phyloP scores from a whole-genome alignment of 192 early-diverging fungal species.

The Backusella tuberculispora region DNA sequence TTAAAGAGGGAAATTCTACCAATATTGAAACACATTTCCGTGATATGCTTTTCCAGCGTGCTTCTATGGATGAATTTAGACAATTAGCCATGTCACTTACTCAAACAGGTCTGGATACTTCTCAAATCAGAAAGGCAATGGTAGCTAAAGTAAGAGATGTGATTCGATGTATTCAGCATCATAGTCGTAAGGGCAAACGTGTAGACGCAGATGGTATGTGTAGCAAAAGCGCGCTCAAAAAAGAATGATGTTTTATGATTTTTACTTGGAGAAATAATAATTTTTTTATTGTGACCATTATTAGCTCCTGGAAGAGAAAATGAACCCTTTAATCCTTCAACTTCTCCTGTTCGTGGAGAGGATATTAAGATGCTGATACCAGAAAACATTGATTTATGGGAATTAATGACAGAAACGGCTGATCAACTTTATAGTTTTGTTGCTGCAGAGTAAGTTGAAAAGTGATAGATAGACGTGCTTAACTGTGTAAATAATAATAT shows the following conservation, averaged over 20 bases:
- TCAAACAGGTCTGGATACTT: slow-evolving; percentile 42
- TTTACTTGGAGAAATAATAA: not conserved
- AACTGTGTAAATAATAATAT: not conserved
- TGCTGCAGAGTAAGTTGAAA: slow-evolving; percentile 45
- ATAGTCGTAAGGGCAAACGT: slow-evolving; percentile 32
- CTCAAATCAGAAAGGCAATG: slow-evolving; percentile 53
- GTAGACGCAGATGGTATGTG: slow-evolving; percentile 17
- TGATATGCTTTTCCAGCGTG: slow-evolving; percentile 73
- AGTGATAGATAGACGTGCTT: not conserved
- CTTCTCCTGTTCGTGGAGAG: slow-evolving; percentile 29
- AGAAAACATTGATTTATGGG: slow-evolving; percentile 70
- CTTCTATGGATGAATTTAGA: slow-evolving; percentile 70
- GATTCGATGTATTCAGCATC: slow-evolving; percentile 55
- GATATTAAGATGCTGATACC: slow-evolving; percentile 66
- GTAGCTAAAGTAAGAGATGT: slow-evolving; percentile 55
- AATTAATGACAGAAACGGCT: slow-evolving; percentile 73
- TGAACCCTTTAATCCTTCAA: slow-evolving; percentile 32
- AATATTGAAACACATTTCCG: slow-evolving; percentile 67
- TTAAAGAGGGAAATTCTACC: slow-evolving; percentile 63
- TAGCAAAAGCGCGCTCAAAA: not conserved
- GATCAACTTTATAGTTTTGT: slow-evolving; percentile 81
- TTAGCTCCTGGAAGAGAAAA: slow-evolving; percentile 17
- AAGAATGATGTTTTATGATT: too few species aligned
- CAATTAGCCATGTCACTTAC: slow-evolving; percentile 54
- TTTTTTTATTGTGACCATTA: not conserved